phyloP scores from a whole-genome alignment of 1,284 basidiomycete genomes.

The Pseudozyma thailandica region DNA sequence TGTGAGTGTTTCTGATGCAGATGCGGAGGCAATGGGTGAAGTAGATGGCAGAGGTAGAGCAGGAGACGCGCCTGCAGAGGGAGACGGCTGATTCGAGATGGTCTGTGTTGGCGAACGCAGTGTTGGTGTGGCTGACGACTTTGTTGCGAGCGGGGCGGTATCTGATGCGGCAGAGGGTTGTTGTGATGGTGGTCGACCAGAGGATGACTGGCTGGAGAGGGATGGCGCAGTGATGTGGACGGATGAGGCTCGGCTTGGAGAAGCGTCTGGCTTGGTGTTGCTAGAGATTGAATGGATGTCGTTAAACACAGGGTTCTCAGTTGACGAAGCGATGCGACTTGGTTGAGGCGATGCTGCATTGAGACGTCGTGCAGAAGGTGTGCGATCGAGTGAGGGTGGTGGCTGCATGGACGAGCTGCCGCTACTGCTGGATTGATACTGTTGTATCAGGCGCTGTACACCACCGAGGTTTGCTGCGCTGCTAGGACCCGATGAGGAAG shows the following conservation, averaged over 20 bases:
- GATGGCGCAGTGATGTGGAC: background rate
- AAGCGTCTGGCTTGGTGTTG: constrained; percentile 2
- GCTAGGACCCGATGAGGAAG: constrained; percentile 2
- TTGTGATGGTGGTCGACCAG: too few relatives aligned
- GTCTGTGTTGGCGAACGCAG: too few relatives aligned
- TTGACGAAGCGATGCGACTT: constrained; percentile 4
- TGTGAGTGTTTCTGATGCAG: constrained; percentile 8
- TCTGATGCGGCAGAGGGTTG: too few relatives aligned
- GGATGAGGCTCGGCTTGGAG: background rate
- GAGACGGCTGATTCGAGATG: constrained; percentile 5
- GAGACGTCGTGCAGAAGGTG: constrained; percentile 10
- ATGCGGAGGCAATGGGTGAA: background rate
- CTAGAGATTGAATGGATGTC: background rate
- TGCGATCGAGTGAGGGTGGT: constrained; percentile 15
- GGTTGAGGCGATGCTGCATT: constrained; percentile 4
- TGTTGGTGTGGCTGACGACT: too few relatives aligned
- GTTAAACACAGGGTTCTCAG: background rate
- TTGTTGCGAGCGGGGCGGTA: too few relatives aligned
- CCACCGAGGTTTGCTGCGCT: constrained; percentile 13
- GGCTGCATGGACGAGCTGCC: constrained; percentile 5
- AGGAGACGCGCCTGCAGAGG: background rate
- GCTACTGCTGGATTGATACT: constrained; percentile 35
- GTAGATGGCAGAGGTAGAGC: background rate
- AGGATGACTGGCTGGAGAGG: too few relatives aligned
- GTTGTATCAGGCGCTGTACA: constrained; percentile 43